These are phyloP conservation scores for Penicillium sp. DNA, from an alignment of 2,329 filamentous ascomycete species.

Conservation along the genomic window DNA sequence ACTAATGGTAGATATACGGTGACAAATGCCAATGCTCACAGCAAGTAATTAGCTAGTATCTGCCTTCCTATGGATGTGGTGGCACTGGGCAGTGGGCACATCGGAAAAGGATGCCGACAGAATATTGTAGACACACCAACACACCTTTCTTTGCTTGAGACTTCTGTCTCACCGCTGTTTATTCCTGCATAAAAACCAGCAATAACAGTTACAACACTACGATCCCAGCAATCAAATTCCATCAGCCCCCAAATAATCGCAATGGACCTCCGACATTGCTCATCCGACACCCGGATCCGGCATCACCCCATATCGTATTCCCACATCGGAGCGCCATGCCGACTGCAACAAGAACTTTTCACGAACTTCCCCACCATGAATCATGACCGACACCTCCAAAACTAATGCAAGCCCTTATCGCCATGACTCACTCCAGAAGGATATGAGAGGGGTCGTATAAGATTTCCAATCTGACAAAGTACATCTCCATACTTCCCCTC, in stretches of 20 bases:
- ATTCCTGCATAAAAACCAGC: too few species aligned
- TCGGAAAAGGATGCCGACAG: not conserved
- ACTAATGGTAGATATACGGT: too few species aligned
- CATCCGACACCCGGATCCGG: too few species aligned
- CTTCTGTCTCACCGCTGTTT: too few species aligned
- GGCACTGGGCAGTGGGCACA: too few species aligned
- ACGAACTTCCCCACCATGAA: conserved; percentile 1
- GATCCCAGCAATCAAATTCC: too few species aligned
- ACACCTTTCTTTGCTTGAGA: too few species aligned
- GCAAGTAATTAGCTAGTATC: too few species aligned
- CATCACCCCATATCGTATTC: not conserved
- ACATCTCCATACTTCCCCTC: not conserved
- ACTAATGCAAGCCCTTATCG: not conserved
- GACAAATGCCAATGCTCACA: too few species aligned
- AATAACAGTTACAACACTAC: too few species aligned
- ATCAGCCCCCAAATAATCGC: too few species aligned
- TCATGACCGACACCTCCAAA: not conserved
- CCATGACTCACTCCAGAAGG: not conserved
- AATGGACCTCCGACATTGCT: too few species aligned
- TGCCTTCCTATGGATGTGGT: not conserved
- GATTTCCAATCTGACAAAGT: not conserved
- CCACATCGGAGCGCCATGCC: not conserved
- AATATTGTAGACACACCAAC: not conserved
- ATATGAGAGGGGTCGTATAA: not conserved
- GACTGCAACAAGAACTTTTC: not conserved